These are phyloP conservation scores for Erysimum cheiranthoides DNA, from an alignment of 345 rosid species.

Conservation along the genomic window DNA sequence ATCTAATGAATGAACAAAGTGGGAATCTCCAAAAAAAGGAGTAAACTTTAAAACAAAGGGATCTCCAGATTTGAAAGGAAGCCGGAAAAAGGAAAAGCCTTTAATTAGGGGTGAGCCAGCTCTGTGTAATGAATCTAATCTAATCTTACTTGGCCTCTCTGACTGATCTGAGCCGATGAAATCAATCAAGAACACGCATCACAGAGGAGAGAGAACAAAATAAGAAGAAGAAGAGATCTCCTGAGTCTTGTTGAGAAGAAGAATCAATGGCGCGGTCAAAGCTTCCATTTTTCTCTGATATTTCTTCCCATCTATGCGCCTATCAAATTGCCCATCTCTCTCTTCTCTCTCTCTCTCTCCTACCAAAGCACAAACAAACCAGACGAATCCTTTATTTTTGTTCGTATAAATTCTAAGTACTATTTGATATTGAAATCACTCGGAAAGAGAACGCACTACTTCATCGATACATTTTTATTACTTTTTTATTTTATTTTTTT, in stretches of 20 bases:
- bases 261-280: conserved; percentile 69
- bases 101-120: conserved; percentile 37
- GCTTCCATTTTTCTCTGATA: conserved; percentile 62
- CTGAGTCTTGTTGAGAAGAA: conserved; percentile 35
- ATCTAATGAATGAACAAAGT: conserved; percentile 25
- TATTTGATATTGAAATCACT: background rate
- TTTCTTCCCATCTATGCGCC: conserved; percentile 53
- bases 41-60: conserved; percentile 11
- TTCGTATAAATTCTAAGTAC: conserved; percentile 1
- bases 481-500: background rate
- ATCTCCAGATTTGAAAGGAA: conserved; percentile 29
- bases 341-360: background rate
- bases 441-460: conserved; percentile 2
- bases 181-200: conserved; percentile 27
- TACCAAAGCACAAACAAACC: background rate
- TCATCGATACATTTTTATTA: background rate
- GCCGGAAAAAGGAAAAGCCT: conserved; percentile 38
- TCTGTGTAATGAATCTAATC: background rate
- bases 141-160: conserved; percentile 53
- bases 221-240: conserved; percentile 41
- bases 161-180: conserved; percentile 58
- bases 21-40: conserved; percentile 3
- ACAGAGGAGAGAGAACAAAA: conserved; percentile 17
- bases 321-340: conserved; percentile 46
- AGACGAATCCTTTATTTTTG: conserved; percentile 9